Base-by-base conservation (phyloP, 164 flowering plant genomes). In the Santalum album region DNA sequence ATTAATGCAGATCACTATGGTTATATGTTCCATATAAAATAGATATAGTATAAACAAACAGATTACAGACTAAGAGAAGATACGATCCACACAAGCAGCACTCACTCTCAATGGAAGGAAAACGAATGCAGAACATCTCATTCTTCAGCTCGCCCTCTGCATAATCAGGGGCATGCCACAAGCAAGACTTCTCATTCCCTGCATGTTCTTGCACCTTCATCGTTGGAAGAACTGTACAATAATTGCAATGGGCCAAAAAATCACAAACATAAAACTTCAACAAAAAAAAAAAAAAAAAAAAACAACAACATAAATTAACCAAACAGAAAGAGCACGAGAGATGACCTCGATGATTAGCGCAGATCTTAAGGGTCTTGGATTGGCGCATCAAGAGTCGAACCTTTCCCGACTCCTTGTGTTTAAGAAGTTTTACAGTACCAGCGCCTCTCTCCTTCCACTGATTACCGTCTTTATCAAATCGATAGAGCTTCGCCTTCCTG, bases 361-460 rank as follows among this genome's bases (percentile, higher is more conserved):
- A 71, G 69, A 72, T 72, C 71, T 69, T 65, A 7, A 68, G 61
- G 12, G 78, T 68, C 69, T 68, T 68, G 7, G 75, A 50, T 42
- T 68, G 75, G 2, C 78, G 53, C 73, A 74, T 69, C 36, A 75
- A 63, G 59, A 75, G 47, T 43, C 76, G 48, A 50, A 69, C 74
- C 45, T 65, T 72, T 21, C 76, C 76, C 22, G 62, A 60, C 7
- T 58, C 76, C 40, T 72, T 72, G 35, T 69, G 79, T 57, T 72
- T 72, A 38, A 75, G 56, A 39, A 75, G 60, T 64, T 72, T 72
- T 18, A 75, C 72, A n/a, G 60, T 57, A 22, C 80, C 77, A 11
- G 42, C 72, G 5, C 80, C 80, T 49, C 77, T 66, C 57, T 72
- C 75, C 55, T 72, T 72, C 80, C 77, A 75, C 27, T 75, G 77